phyloP scores from a whole-genome alignment of 371 early-diverging fungal genomes.

The Mucor lusitanicus region DNA sequence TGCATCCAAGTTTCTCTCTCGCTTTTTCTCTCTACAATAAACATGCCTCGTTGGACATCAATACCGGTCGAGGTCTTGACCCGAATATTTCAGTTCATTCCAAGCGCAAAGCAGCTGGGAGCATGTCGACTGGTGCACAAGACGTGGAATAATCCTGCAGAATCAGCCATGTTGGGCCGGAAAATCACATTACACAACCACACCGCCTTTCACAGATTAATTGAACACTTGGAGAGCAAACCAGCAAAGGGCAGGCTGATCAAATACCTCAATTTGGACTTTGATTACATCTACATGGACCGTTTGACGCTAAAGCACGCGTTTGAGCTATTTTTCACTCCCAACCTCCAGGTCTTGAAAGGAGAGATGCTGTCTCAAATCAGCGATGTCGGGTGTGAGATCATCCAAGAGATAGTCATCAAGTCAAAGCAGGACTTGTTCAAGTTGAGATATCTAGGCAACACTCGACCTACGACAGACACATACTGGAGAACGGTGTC shows the following conservation, averaged over 20 bases:
- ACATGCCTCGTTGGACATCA: neutral
- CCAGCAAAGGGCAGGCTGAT: neutral
- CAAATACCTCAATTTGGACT: neutral
- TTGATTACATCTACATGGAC: neutral
- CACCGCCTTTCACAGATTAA: neutral
- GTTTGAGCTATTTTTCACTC: neutral
- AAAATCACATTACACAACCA: neutral
- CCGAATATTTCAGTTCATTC: neutral
- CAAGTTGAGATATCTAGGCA: neutral
- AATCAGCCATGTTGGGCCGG: neutral
- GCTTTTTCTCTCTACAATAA: neutral
- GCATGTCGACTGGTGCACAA: neutral
- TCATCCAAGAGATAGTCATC: neutral
- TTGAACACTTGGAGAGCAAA: neutral
- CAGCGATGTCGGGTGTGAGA: neutral
- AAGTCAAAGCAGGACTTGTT: neutral
- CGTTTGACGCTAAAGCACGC: neutral
- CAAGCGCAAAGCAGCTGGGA: neutral
- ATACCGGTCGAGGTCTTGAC: neutral
- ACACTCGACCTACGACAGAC: neutral
- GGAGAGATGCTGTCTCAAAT: neutral
- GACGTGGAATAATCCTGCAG: neutral
- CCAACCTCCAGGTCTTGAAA: neutral
- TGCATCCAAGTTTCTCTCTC: neutral
- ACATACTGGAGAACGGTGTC: neutral